Percentiles rank a stretch among this genome's conserved stretches.
These are phyloP conservation scores for Chalciporus sp. DNA, from an alignment of 1,284 basidiomycete species.

Conservation along the genomic window DNA sequence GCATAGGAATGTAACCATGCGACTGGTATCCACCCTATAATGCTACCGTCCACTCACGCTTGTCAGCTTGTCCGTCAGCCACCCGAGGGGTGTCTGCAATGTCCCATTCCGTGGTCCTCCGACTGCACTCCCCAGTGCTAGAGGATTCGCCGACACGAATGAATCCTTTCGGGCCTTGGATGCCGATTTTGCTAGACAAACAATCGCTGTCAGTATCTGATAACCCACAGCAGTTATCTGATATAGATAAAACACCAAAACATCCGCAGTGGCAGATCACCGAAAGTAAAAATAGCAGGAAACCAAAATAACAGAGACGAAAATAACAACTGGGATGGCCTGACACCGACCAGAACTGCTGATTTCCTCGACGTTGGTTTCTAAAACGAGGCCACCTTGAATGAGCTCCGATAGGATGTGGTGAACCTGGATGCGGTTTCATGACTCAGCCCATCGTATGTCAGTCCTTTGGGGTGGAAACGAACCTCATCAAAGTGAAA, in stretches of 20 bases:
- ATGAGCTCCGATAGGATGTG: slow-evolving; percentile 95
- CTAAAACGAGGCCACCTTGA: slow-evolving; percentile 96
- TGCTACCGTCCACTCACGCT: slow-evolving; percentile 45
- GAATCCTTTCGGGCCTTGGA: slow-evolving; percentile 74
- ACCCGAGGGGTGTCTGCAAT: slow-evolving; percentile 73
- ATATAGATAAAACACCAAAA: neutral
- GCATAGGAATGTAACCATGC: neutral
- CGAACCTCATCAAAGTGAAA: slow-evolving; percentile 97
- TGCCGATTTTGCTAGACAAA: slow-evolving; percentile 59
- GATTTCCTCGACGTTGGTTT: slow-evolving; percentile 96
- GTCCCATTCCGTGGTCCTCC: slow-evolving; percentile 62
- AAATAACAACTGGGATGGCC: neutral
- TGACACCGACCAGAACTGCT: slow-evolving; percentile 64
- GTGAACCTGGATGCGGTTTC: slow-evolving; percentile 66
- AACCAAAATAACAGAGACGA: neutral
- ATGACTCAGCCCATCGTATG: slow-evolving; percentile 3
- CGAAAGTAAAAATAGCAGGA: neutral
- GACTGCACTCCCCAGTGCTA: slow-evolving; percentile 61
- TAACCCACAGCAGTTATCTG: slow-evolving; percentile 3
- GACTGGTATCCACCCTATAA: too few species aligned
- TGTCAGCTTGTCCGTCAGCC: slow-evolving; percentile 74
- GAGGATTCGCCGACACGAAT: slow-evolving; percentile 73
- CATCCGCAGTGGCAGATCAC: neutral
- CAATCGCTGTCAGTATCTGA: slow-evolving; percentile 16
- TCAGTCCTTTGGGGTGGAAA: slow-evolving; percentile 4